Evolutionary conservation across 2,329 filamentous ascomycete species (phyloP).

Genomic region (Penicillium sp.): DNA sequence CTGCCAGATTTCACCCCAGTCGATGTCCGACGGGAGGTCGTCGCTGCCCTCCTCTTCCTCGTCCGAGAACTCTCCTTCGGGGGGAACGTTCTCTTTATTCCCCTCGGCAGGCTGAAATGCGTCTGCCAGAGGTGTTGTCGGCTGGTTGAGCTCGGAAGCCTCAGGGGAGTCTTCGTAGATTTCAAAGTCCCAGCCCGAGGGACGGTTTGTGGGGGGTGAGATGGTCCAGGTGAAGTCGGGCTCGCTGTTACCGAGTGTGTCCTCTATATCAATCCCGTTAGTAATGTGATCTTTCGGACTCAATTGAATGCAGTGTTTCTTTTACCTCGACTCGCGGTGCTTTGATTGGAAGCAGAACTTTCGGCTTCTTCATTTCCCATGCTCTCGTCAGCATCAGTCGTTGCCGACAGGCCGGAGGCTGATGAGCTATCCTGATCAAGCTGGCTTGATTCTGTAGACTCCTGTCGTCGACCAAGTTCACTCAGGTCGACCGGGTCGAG

Average conservation of each 20-base stretch:
- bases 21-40: background rate
- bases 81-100: background rate
- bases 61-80: background rate
- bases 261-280: background rate
- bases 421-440: background rate
- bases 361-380: background rate
- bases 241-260: background rate
- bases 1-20: background rate
- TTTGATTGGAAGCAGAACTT: background rate
- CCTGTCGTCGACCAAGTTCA: too few relatives aligned
- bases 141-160: background rate
- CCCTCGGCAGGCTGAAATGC: background rate
- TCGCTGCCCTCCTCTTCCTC: background rate
- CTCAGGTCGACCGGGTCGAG: too few relatives aligned
- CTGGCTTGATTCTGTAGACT: background rate
- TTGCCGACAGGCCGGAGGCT: background rate
- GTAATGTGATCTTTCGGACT: background rate
- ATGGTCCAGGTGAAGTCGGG: background rate
- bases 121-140: background rate
- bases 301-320: background rate
- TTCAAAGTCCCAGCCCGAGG: conserved; percentile 2
- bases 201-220: background rate
- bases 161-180: conserved; percentile 8
- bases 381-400: background rate
- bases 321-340: background rate